Evolutionary conservation across 2,329 filamentous ascomycete genomes (phyloP).

Genomic region (Exophiala oligosperma): DNA sequence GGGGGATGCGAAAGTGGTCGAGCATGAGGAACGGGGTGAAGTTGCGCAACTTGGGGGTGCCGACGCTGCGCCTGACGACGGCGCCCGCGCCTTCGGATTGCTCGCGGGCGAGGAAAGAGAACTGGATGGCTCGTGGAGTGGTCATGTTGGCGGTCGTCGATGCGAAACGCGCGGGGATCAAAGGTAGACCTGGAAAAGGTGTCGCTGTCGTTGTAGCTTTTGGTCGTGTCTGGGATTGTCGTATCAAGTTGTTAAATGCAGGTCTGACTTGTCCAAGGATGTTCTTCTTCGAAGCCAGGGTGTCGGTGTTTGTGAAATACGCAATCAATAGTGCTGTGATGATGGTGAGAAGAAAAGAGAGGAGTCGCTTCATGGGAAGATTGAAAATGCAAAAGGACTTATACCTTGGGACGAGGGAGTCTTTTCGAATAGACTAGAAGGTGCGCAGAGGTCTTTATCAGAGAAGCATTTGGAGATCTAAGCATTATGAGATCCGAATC

Average conservation of each 20-base stretch:
- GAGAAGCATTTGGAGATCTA: background rate
- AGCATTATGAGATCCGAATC: conserved; percentile 1
- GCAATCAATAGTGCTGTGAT: conserved; percentile 16
- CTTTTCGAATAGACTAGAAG: conserved; percentile 21
- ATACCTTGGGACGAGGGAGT: conserved; percentile 9
- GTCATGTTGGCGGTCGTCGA: conserved; percentile 57
- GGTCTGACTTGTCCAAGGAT: conserved; percentile 20
- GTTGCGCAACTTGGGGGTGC: conserved; percentile 78
- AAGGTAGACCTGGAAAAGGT: conserved; percentile 11
- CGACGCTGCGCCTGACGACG: conserved; percentile 81
- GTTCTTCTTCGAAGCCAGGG: conserved; percentile 19
- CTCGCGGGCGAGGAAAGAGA: conserved; percentile 80
- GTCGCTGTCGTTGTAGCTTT: conserved; percentile 1
- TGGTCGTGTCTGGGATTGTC: background rate
- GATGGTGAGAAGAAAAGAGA: conserved; percentile 24
- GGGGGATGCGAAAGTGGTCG: conserved; percentile 81
- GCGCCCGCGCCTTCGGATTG: conserved; percentile 88
- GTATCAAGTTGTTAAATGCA: conserved; percentile 9
- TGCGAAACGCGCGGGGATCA: conserved; percentile 4
- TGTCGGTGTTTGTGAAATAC: conserved; percentile 18
- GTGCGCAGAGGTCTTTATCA: background rate
- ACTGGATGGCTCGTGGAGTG: conserved; percentile 72
- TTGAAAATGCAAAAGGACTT: conserved; percentile 9
- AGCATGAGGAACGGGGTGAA: conserved; percentile 95
- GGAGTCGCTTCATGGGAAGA: conserved; percentile 13